Base-by-base conservation (phyloP, 768 basidiomycete genomes). In the Scleroderma bovista region DNA sequence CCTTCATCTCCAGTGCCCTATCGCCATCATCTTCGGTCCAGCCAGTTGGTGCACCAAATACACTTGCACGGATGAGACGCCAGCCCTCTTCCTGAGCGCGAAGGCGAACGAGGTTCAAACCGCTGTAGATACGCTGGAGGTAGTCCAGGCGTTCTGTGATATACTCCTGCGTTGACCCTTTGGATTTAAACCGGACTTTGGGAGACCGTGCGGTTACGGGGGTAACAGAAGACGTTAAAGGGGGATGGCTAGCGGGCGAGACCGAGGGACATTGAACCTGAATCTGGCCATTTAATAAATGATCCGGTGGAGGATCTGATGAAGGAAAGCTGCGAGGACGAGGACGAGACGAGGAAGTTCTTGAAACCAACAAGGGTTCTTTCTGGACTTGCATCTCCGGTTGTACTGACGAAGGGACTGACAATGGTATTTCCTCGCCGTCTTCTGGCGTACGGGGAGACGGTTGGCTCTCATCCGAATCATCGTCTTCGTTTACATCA, bases 1-100 rank as follows among this genome's bases (percentile, higher is more conserved):
- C 77, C 53, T 76, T 76, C 36, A 78, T 71, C 61, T 84, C 83
- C 20, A 87, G 68, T 6, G 79, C 63, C 15, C 37, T 51, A 45
- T 69, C 65, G 4, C 41, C 17, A 24, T 67, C 65, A 11, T 48
- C 7, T 17, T 67, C 65, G 54, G 53, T 51, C 65, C 62, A 65
- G 53, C 50, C 50, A 53, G 61, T 53, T 58, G 50, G 47, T 54
- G 57, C 53, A 43, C 58, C 55, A 10, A 51, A 57, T 15, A 22
- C 38, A 3, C 54, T 57, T 4, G 64, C 53, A 68, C 69, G 33
- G 71, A 74, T 20, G 68, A 71, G 34, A 62, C 62, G 31, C 69
- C 60, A 56, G 70, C 76, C 51, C 65, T 71, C 44, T 65, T 69
- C 41, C 64, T 66, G 44, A 69, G 70, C 40, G 62, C 77, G 75